Evolutionary conservation across 257 asterid species (phyloP).

Genomic region (Rauvolfia tetraphylla): DNA sequence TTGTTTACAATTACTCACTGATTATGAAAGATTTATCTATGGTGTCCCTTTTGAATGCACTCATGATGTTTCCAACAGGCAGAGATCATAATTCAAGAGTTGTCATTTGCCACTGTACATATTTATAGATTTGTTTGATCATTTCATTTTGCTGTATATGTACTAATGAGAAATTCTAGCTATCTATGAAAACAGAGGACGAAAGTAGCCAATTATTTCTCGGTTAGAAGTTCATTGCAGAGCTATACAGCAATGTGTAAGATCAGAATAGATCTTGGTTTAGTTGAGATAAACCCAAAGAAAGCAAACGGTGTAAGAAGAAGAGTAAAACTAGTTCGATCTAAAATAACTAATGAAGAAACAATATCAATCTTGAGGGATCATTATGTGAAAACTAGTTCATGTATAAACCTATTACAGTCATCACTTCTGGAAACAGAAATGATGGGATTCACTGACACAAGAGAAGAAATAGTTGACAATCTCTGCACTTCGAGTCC

Average conservation of each 20-base stretch:
- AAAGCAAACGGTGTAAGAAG: no score
- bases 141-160: slow-evolving; percentile 13
- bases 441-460: neutral
- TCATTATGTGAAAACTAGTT: no score
- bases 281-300: neutral
- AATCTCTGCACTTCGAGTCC: no score
- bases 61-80: neutral
- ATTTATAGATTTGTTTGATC: neutral
- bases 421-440: neutral
- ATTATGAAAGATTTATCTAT: slow-evolving; percentile 20
- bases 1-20: slow-evolving; percentile 37
- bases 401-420: neutral
- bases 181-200: neutral
- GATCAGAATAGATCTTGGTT: neutral
- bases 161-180: neutral
- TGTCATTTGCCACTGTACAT: slow-evolving; percentile 11
- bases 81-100: neutral
- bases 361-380: no score
- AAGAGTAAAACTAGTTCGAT: no score
- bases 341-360: no score
- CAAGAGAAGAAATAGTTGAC: neutral
- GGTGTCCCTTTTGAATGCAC: slow-evolving; percentile 38
- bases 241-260: neutral
- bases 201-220: neutral
- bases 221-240: neutral